Evolutionary conservation across 129 eudicot species (phyloP).

Genomic region (Flaveria trinervia): DNA sequence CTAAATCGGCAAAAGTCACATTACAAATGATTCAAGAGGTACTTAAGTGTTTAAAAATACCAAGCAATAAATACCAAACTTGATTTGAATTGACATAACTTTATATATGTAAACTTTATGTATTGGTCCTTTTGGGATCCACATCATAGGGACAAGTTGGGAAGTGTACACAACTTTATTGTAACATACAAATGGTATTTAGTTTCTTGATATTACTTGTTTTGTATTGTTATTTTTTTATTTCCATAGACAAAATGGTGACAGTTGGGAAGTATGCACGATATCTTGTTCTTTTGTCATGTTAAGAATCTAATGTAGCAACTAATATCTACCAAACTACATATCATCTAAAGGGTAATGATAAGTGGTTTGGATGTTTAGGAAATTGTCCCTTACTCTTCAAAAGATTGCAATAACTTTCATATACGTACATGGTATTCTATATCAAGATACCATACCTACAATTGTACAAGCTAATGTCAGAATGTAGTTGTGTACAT

Average conservation of each 20-base stretch:
- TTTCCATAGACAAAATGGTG: neutral
- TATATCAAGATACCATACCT: neutral
- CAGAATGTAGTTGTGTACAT: neutral
- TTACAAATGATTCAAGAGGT: neutral
- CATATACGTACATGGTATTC: neutral
- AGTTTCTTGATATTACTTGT: neutral
- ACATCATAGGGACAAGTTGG: neutral
- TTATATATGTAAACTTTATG: slow-evolving; percentile 5
- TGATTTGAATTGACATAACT: slow-evolving; percentile 12
- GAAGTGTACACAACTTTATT: neutral
- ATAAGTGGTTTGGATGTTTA: neutral
- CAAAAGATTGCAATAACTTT: neutral
- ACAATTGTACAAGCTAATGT: neutral
- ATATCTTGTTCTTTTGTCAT: neutral
- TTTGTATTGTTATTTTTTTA: neutral
- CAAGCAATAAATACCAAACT: neutral
- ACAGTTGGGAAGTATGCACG: no score
- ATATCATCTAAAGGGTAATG: neutral
- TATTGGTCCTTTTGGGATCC: neutral
- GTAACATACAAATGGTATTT: neutral
- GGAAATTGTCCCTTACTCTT: neutral
- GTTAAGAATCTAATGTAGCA: neutral
- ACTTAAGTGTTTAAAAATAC: neutral
- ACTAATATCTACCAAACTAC: neutral
- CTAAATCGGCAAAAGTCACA: neutral